Evolutionary conservation across 1,284 basidiomycete species (phyloP).

Genomic region (Sparassis latifolia): DNA sequence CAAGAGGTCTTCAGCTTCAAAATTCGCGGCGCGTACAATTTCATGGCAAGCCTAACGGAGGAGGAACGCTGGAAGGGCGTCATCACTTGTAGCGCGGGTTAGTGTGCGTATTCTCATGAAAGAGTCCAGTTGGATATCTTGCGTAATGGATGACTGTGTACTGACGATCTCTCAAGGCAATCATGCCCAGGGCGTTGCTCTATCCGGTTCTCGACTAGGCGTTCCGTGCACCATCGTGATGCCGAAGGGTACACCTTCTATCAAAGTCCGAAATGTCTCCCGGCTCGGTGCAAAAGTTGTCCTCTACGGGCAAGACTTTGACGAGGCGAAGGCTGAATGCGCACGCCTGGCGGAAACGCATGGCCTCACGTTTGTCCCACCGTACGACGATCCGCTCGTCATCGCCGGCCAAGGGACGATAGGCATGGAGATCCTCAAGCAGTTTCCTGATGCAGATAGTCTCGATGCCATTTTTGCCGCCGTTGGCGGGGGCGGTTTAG

Average conservation of each 20-base stretch:
- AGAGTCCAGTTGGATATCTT: slow-evolving; percentile 3
- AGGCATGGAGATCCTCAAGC: slow-evolving; percentile 91
- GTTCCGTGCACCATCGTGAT: slow-evolving; percentile 98
- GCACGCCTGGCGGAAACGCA: slow-evolving; percentile 74
- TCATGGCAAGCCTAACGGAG: slow-evolving; percentile 87
- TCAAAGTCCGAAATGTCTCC: slow-evolving; percentile 94
- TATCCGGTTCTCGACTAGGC: slow-evolving; percentile 81
- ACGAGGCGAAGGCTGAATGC: slow-evolving; percentile 95
- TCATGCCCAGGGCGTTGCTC: slow-evolving; percentile 97
- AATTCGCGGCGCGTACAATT: slow-evolving; percentile 96
- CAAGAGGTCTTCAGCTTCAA: slow-evolving; percentile 99
- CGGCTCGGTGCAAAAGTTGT: slow-evolving; percentile 93
- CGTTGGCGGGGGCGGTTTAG: slow-evolving; percentile 90
- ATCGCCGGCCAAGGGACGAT: slow-evolving; percentile 97
- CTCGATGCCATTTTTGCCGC: slow-evolving; percentile 88
- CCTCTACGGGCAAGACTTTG: slow-evolving; percentile 89
- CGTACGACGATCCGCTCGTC: slow-evolving; percentile 95
- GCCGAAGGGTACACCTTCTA: slow-evolving; percentile 92
- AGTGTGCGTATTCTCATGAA: slow-evolving; percentile 45
- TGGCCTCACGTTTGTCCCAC: slow-evolving; percentile 88
- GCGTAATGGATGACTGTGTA: not conserved
- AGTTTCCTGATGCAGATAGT: slow-evolving; percentile 65
- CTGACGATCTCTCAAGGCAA: slow-evolving; percentile 62
- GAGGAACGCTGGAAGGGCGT: slow-evolving; percentile 98
- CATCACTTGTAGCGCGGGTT: slow-evolving; percentile 95